Percentiles rank a stretch among this genome's conserved stretches.
phyloP scores from a whole-genome alignment of 768 basidiomycete genomes.

The Mycena polygramma region DNA sequence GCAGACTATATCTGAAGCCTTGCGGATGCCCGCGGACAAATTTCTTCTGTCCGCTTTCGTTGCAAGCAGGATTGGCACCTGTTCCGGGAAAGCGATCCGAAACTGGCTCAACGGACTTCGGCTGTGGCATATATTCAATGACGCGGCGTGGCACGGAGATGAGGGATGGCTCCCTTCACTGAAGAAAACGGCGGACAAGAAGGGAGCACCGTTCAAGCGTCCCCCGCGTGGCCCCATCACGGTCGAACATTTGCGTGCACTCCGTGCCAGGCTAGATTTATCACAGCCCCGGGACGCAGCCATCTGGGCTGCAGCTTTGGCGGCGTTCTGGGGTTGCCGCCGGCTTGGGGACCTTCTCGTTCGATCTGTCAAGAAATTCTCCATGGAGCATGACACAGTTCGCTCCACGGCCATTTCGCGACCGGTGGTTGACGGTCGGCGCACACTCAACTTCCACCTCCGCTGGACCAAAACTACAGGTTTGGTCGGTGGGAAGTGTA shows the following conservation, averaged over 20 bases:
- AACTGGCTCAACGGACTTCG: slow-evolving; percentile 29
- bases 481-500: slow-evolving; percentile 9
- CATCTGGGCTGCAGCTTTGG: slow-evolving; percentile 10
- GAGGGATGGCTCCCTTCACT: slow-evolving; percentile 30
- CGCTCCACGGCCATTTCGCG: slow-evolving; percentile 18
- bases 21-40: not conserved
- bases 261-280: slow-evolving; percentile 22
- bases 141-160: slow-evolving; percentile 36
- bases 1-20: not conserved
- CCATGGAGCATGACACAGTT: not conserved
- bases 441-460: slow-evolving; percentile 27
- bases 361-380: not conserved
- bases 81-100: not conserved
- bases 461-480: slow-evolving; percentile 39
- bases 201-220: slow-evolving; percentile 18
- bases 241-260: slow-evolving; percentile 3
- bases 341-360: not conserved
- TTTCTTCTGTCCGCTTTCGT: not conserved
- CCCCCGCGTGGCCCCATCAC: slow-evolving; percentile 34
- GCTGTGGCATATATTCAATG: slow-evolving; percentile 31
- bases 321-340: not conserved
- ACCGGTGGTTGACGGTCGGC: not conserved
- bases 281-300: slow-evolving; percentile 22
- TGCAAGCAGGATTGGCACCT: not conserved
- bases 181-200: slow-evolving; percentile 23